A percentile compares a stretch with the other conserved stretches of the same genome.
Evolutionary conservation across 306 rosid genomes (phyloP).

Genomic region (Dryas alaskensis): DNA sequence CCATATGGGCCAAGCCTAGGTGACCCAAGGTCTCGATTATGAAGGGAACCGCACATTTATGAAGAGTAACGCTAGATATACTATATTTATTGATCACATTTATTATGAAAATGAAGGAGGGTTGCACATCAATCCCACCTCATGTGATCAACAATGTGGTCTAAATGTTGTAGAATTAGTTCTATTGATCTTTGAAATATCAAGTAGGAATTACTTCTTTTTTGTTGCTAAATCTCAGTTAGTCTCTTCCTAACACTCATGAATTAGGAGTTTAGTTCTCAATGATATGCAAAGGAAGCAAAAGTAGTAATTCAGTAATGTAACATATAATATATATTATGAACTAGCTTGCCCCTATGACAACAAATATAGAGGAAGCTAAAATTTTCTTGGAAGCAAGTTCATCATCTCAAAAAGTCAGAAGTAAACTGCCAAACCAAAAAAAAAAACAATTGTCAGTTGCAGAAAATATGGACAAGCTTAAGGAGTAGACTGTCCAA

Average conservation of each 20-base stretch:
- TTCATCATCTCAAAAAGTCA: neutral
- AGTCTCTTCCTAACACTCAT: neutral
- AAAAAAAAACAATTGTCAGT: neutral
- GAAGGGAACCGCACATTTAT: neutral
- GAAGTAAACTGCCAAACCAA: slow-evolving; percentile 6
- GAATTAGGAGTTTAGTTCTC: neutral
- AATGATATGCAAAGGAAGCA: neutral
- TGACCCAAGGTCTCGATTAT: neutral
- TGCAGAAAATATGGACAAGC: neutral
- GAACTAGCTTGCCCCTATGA: neutral
- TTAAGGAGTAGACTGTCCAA: neutral
- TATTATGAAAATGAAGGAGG: neutral
- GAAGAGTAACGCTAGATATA: neutral
- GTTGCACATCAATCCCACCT: neutral
- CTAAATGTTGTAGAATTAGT: slow-evolving; percentile 3
- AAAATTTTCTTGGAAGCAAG: neutral
- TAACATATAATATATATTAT: neutral
- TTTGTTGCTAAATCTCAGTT: neutral
- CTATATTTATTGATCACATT: neutral
- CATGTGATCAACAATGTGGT: slow-evolving; percentile 4
- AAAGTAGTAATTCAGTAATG: neutral
- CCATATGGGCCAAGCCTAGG: neutral
- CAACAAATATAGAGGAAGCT: neutral
- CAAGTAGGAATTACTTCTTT: neutral
- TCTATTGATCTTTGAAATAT: neutral